phyloP scores from a whole-genome alignment of 164 flowering plant species.

The Magnolia changhungtana region DNA sequence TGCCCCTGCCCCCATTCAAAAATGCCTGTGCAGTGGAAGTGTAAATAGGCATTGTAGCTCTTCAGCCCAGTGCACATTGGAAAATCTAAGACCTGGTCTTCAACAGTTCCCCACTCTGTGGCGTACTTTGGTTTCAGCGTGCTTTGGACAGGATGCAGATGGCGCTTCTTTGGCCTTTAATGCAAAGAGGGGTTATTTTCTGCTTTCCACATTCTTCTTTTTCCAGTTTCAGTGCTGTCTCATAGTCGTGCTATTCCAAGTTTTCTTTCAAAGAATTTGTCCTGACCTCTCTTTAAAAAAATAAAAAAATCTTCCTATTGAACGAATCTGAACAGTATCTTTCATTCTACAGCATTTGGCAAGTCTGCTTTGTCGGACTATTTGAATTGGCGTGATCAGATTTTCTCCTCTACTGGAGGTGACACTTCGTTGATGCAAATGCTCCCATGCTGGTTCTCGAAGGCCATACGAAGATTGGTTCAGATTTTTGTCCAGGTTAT shows the following conservation, averaged over 20 bases:
- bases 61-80: slow-evolving; percentile 89
- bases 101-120: slow-evolving; percentile 85
- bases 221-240: background rate
- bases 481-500: slow-evolving; percentile 91
- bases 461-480: slow-evolving; percentile 70
- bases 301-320: background rate
- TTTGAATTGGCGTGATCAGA: slow-evolving; percentile 77
- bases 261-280: background rate
- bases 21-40: slow-evolving; percentile 79
- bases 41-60: slow-evolving; percentile 68
- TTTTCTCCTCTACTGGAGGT: slow-evolving; percentile 72
- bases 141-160: slow-evolving; percentile 71
- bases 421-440: slow-evolving; percentile 89
- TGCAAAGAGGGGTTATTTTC: slow-evolving; percentile 47
- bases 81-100: slow-evolving; percentile 76
- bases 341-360: slow-evolving; percentile 36
- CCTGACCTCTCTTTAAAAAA: background rate
- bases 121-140: slow-evolving; percentile 76
- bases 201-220: background rate
- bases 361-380: slow-evolving; percentile 64
- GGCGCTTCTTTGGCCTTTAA: slow-evolving; percentile 35
- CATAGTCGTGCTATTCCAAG: background rate
- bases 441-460: slow-evolving; percentile 97
- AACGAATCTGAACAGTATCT: slow-evolving; percentile 5
- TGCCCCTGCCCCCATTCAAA: slow-evolving; percentile 82